Percentiles rank a stretch among this genome's conserved stretches.
Evolutionary conservation across 345 rosid species (phyloP).

Genomic region (Gossypium australe): DNA sequence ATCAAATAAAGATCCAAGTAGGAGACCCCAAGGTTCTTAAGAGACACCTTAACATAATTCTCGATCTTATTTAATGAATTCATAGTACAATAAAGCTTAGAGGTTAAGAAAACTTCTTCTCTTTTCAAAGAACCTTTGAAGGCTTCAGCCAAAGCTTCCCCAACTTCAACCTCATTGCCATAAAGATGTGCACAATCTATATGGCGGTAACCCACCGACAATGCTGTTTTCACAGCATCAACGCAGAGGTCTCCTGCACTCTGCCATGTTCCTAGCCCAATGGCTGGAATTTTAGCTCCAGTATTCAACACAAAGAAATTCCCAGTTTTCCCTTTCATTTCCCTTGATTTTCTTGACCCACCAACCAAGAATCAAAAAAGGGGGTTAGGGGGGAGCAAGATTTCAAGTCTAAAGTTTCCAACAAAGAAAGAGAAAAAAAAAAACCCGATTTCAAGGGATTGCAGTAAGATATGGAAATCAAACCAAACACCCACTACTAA

Average conservation of each 20-base stretch:
- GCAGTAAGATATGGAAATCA: background rate
- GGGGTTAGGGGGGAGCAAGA: background rate
- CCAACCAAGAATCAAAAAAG: background rate
- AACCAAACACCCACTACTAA: constrained; percentile 10
- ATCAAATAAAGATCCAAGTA: constrained; percentile 61
- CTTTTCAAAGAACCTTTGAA: constrained; percentile 36
- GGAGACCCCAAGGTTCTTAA: constrained; percentile 52
- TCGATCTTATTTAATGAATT: constrained; percentile 61
- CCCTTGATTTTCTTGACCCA: constrained; percentile 4
- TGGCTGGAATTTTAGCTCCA: constrained; percentile 54
- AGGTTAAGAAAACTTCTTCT: constrained; percentile 54
- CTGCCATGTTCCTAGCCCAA: constrained; percentile 68
- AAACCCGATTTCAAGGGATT: background rate
- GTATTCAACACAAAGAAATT: constrained; percentile 46
- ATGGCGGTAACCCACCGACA: constrained; percentile 52
- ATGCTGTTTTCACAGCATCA: constrained; percentile 49
- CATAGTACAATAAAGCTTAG: constrained; percentile 58
- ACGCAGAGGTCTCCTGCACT: constrained; percentile 55
- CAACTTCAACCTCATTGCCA: constrained; percentile 59
- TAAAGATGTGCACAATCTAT: constrained; percentile 64
- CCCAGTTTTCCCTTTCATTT: constrained; percentile 46
- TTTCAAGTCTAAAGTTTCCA: background rate
- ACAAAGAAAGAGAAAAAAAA: background rate
- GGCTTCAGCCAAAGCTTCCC: constrained; percentile 49
- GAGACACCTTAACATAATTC: constrained; percentile 53